A percentile compares a stretch with the other conserved stretches of the same genome.
Evolutionary conservation across 1,284 basidiomycete genomes (phyloP).

Genomic region (Inonotus hispidus): DNA sequence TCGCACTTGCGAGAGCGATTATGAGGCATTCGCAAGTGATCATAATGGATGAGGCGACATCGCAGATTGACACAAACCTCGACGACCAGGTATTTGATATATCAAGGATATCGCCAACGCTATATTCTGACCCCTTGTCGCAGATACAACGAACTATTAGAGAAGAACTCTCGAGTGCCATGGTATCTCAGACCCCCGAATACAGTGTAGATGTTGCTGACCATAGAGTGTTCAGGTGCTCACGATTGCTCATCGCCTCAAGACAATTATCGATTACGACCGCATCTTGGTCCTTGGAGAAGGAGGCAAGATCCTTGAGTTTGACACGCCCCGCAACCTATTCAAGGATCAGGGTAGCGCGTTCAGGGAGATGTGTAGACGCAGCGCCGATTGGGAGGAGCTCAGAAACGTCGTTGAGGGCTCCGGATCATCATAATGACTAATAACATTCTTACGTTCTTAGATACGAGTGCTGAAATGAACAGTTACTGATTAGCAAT

Average conservation of each 20-base stretch:
- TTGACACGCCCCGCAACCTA: conserved; percentile 64
- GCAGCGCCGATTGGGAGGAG: conserved; percentile 53
- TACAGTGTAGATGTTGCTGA: neutral
- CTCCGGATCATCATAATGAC: neutral
- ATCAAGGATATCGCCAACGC: too few species aligned
- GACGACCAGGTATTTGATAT: conserved; percentile 49
- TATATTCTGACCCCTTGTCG: conserved; percentile 19
- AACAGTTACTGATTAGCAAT: neutral
- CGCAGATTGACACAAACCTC: conserved; percentile 69
- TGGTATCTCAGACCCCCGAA: conserved; percentile 29
- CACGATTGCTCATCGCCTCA: conserved; percentile 77
- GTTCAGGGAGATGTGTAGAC: conserved; percentile 68
- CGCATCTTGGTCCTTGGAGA: conserved; percentile 71
- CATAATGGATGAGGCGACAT: conserved; percentile 83
- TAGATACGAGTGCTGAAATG: neutral
- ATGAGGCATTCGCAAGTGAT: conserved; percentile 73
- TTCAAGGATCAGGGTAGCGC: conserved; percentile 49
- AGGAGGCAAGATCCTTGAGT: conserved; percentile 60
- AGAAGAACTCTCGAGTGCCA: conserved; percentile 64
- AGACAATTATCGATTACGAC: conserved; percentile 77
- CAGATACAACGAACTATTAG: conserved; percentile 79
- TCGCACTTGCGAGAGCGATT: conserved; percentile 71
- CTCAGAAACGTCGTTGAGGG: conserved; percentile 16
- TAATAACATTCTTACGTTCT: neutral
- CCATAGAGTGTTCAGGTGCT: conserved; percentile 38